Evolutionary conservation across 768 basidiomycete genomes (phyloP).

Genomic region (Phylloporus sp.): DNA sequence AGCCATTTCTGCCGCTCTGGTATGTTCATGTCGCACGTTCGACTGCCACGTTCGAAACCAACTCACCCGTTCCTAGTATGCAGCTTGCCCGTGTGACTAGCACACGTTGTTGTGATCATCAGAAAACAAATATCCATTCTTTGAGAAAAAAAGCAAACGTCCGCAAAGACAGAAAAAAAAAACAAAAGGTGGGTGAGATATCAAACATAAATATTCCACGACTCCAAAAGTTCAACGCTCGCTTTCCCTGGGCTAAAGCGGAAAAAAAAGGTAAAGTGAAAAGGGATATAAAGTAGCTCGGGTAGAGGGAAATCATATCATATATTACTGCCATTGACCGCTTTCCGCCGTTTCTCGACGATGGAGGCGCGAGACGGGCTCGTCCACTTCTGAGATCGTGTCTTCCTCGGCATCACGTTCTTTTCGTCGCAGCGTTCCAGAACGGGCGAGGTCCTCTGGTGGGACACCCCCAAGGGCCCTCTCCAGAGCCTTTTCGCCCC

Average conservation of each 20-base stretch:
- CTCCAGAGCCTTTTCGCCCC: conserved; percentile 82
- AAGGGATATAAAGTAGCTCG: conserved; percentile 17
- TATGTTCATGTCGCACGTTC: not conserved
- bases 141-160: conserved; percentile 3
- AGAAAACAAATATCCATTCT: conserved; percentile 11
- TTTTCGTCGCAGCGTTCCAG: conserved; percentile 36
- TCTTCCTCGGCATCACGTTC: conserved; percentile 39
- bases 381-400: conserved; percentile 46
- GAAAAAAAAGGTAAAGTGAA: not conserved
- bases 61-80: conserved; percentile 12
- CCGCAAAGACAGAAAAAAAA: not conserved
- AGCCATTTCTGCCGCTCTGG: conserved; percentile 25
- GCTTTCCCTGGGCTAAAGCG: not conserved
- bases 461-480: conserved; percentile 40
- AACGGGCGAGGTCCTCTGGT: conserved; percentile 27
- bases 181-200: conserved; percentile 21
- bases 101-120: not conserved
- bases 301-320: conserved; percentile 10
- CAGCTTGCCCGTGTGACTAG: conserved; percentile 7
- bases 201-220: conserved; percentile 30
- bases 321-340: conserved; percentile 26
- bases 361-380: conserved; percentile 33
- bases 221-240: conserved; percentile 13
- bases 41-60: not conserved
- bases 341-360: conserved; percentile 42